Evolutionary conservation across 2,329 filamentous ascomycete species (phyloP).

Genomic region (Fusarium duplospermum): DNA sequence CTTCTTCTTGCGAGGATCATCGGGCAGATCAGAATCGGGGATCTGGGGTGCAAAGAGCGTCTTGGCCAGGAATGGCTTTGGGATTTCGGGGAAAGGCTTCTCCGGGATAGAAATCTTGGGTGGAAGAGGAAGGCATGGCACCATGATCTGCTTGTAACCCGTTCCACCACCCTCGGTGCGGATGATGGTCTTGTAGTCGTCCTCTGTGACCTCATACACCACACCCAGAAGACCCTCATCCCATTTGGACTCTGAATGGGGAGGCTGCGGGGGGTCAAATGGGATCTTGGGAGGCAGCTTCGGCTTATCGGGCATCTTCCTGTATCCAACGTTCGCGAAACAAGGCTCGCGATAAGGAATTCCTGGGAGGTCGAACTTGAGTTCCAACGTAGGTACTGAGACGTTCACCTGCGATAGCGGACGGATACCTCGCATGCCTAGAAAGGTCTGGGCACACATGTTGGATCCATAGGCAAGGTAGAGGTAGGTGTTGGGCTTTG

Average conservation of each 20-base stretch:
- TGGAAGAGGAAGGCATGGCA: slow-evolving; percentile 80
- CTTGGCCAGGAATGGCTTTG: slow-evolving; percentile 80
- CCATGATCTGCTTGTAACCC: slow-evolving; percentile 84
- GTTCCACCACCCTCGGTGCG: slow-evolving; percentile 89
- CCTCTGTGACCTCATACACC: slow-evolving; percentile 90
- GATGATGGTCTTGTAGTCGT: slow-evolving; percentile 88
- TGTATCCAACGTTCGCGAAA: slow-evolving; percentile 83
- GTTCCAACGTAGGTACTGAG: slow-evolving; percentile 78
- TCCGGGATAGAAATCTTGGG: slow-evolving; percentile 70
- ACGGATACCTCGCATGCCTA: slow-evolving; percentile 79
- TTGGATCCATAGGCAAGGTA: slow-evolving; percentile 96
- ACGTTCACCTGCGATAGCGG: slow-evolving; percentile 87
- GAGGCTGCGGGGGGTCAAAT: slow-evolving; percentile 40
- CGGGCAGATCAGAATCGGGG: slow-evolving; percentile 49
- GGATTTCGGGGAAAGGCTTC: slow-evolving; percentile 62
- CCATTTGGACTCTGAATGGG: slow-evolving; percentile 62
- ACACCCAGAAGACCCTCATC: slow-evolving; percentile 88
- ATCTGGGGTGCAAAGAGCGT: slow-evolving; percentile 80
- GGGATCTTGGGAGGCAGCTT: slow-evolving; percentile 48
- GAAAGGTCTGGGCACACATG: slow-evolving; percentile 82
- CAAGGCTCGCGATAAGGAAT: slow-evolving; percentile 90
- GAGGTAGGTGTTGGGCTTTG: slow-evolving; percentile 66
- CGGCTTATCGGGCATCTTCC: slow-evolving; percentile 61
- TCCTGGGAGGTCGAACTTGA: slow-evolving; percentile 89
- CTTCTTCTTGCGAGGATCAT: slow-evolving; percentile 49